phyloP scores from a whole-genome alignment of 768 basidiomycete species.

The Hortiboletus flavorubellus region DNA sequence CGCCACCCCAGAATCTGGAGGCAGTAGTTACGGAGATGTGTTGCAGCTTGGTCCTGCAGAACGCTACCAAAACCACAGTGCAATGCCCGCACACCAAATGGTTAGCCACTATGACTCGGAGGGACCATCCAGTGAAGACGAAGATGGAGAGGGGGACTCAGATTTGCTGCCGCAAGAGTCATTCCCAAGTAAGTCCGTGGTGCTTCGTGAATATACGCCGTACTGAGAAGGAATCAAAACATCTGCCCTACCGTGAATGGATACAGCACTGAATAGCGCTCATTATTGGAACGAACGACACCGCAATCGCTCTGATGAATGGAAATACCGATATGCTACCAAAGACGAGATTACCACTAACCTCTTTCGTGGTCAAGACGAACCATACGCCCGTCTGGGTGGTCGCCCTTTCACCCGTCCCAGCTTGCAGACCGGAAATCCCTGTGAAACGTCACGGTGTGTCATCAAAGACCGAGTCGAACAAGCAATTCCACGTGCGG shows the following conservation, averaged over 20 bases:
- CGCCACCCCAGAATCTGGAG: not conserved
- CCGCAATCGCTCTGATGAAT: conserved; percentile 7
- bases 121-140: conserved; percentile 13
- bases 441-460: conserved; percentile 4
- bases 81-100: not conserved
- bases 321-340: conserved; percentile 33
- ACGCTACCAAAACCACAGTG: not conserved
- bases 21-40: not conserved
- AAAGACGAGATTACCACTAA: conserved; percentile 29
- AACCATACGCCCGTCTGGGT: conserved; percentile 2
- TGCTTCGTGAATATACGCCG: not conserved
- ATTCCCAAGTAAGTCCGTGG: conserved; percentile 25
- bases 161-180: conserved; percentile 7
- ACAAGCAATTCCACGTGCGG: not conserved
- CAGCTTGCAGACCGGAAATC: not conserved
- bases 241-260: not conserved
- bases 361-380: conserved; percentile 20
- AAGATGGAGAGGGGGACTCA: conserved; percentile 15
- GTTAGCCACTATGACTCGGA: not conserved
- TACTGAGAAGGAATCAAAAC: conserved; percentile 3
- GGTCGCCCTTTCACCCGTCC: not conserved
- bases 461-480: conserved; percentile 8
- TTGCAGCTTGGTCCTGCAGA: not conserved
- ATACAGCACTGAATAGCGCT: conserved; percentile 17
- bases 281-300: conserved; percentile 16